Evolutionary conservation across 1,139 yeast genomes (phyloP), one percentile per base, ranked within the genome.

Genomic region (Kodamaea plutei): DNA sequence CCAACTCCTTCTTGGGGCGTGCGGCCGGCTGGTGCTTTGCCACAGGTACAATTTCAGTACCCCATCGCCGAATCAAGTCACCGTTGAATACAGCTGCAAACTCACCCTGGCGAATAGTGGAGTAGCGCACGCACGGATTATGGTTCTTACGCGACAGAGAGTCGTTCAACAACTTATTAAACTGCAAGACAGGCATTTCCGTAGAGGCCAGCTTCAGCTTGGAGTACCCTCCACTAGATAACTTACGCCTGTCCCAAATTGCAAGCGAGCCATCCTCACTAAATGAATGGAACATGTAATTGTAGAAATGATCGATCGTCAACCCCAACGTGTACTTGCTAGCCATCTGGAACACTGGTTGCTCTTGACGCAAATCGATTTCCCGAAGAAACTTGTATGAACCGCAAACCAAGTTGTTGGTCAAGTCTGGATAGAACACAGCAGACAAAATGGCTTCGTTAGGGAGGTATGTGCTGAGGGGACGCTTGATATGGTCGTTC

Each of bases 261-360:
- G 91, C 80, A 35, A 88, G 60, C 0, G 93, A 75, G 1, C 96
- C 95, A 47, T 84, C 93, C 45, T 87, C 96, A 31, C 87, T 75
- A 41, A 74, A 75, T 0, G 94, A 79, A 23, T 85, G 76, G 54
- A 87, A 84, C 41, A 75, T 69, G 54, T 75, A 69, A 21, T 69
- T 70, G 34, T 63, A 64, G 46, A 78, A 76, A 4, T 84, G 91
- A 48, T 85, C 91, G 23, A 81, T 64, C 7, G 73, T 67, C 26
- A 89, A 68, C 8, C 84, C 84, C 42, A 76, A 66, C 0, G 89
- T 79, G 39, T 84, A 76, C 44, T 82, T 76, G 0, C 93, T 80
- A 2, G 89, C 84, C 50, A 83, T 68, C 51, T 84, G 95, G 47
- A 78, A 81, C 1, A 66, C 67, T 0, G 93, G 88, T 17, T 71